Percentiles rank a stretch among this genome's conserved stretches.
Evolutionary conservation across 202 grass and related monocot species (phyloP).

Genomic region (Carex sylvatica): DNA sequence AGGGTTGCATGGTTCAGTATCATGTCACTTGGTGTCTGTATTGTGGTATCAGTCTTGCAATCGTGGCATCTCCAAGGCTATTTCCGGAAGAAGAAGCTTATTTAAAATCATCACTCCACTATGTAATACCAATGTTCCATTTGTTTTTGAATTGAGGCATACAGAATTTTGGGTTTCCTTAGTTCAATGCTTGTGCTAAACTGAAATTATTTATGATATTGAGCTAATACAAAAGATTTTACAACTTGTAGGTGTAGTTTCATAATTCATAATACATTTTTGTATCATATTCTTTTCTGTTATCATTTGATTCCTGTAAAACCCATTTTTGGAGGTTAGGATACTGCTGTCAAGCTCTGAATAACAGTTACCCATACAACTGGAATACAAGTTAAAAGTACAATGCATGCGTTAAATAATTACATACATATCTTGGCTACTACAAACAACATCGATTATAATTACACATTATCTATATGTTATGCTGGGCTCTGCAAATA

Average conservation of each 20-base stretch:
- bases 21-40: constrained; percentile 69
- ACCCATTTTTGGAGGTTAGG: background rate
- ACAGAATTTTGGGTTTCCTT: constrained; percentile 31
- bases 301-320: background rate
- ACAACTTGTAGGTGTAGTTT: background rate
- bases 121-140: constrained; percentile 27
- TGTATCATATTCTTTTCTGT: background rate
- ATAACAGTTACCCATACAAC: background rate
- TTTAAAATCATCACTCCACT: constrained; percentile 39
- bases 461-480: background rate
- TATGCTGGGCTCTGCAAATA: background rate
- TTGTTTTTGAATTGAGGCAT: constrained; percentile 29
- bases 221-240: constrained; percentile 11
- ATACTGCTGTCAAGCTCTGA: background rate
- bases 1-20: constrained; percentile 85
- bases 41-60: constrained; percentile 61
- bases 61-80: constrained; percentile 78
- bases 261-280: background rate
- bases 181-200: constrained; percentile 25
- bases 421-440: background rate
- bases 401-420: background rate
- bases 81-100: constrained; percentile 94
- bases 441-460: background rate
- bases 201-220: constrained; percentile 17
- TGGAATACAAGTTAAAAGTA: background rate